Evolutionary conservation across 1,284 basidiomycete species (phyloP).

Genomic region (Leccinum angustisporum): DNA sequence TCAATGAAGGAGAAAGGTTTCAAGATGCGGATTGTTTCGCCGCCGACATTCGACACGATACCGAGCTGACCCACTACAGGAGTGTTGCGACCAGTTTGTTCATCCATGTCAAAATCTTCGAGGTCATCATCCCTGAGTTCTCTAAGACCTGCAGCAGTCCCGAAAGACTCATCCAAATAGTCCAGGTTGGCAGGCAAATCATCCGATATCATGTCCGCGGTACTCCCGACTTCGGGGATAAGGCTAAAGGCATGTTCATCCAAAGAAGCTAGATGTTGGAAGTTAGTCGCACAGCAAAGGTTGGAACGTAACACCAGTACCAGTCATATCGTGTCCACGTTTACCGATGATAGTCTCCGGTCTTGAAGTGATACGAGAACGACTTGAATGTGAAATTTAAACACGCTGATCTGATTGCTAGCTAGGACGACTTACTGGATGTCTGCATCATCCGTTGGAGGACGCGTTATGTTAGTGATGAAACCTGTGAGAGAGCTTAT

Average conservation of each 20-base stretch:
- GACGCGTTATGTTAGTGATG: constrained; percentile 45
- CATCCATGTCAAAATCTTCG: constrained; percentile 59
- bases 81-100: constrained; percentile 31
- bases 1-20: constrained; percentile 63
- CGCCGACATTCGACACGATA: constrained; percentile 66
- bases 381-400: constrained; percentile 12
- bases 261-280: constrained; percentile 58
- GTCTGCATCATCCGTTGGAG: constrained; percentile 39
- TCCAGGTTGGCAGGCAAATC: constrained; percentile 88
- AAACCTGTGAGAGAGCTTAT: constrained; percentile 54
- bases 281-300: constrained; percentile 7
- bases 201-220: constrained; percentile 88
- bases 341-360: constrained; percentile 8
- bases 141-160: constrained; percentile 71
- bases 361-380: constrained; percentile 8
- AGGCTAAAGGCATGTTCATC: constrained; percentile 83
- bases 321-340: constrained; percentile 34
- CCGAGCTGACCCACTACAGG: constrained; percentile 37
- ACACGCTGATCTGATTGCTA: neutral
- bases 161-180: constrained; percentile 83
- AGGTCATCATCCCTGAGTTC: constrained; percentile 71
- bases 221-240: constrained; percentile 70
- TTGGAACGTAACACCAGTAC: constrained; percentile 14
- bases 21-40: constrained; percentile 84
- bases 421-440: constrained; percentile 37